These are phyloP conservation scores for Xylaria polymorpha DNA, from an alignment of 2,329 filamentous ascomycete species.

Conservation along the genomic window DNA sequence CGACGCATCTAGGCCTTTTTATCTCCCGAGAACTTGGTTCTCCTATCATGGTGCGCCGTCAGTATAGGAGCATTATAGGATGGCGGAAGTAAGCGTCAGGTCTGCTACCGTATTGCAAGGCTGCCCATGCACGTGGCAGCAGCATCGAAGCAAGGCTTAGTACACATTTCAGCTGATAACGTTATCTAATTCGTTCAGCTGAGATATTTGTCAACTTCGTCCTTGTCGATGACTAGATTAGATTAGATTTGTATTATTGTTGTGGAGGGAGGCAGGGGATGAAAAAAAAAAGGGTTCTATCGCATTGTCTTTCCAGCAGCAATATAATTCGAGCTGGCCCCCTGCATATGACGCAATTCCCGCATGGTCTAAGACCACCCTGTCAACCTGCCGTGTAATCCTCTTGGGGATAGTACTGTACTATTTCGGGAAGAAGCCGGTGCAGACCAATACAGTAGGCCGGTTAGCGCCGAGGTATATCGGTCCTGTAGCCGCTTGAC, in stretches of 20 bases:
- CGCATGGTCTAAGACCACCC: background rate
- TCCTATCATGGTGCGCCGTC: slow-evolving; percentile 10
- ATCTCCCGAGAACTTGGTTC: slow-evolving; percentile 6
- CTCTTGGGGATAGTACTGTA: background rate
- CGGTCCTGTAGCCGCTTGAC: background rate
- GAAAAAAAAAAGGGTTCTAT: background rate
- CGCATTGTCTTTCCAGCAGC: background rate
- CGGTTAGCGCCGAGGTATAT: background rate
- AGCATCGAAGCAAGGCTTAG: slow-evolving; percentile 21
- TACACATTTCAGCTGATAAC: slow-evolving; percentile 23
- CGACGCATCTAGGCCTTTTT: slow-evolving; percentile 16
- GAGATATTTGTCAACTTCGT: slow-evolving; percentile 24
- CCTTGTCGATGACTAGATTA: slow-evolving; percentile 12
- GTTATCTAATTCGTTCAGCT: slow-evolving; percentile 8
- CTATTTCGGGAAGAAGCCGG: background rate
- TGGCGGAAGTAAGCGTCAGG: slow-evolving; percentile 8
- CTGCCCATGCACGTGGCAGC: slow-evolving; percentile 25
- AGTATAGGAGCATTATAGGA: slow-evolving; percentile 4
- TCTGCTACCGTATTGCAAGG: too few species aligned
- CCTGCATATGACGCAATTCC: background rate
- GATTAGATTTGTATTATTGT: slow-evolving; percentile 18
- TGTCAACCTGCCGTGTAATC: slow-evolving; percentile 5
- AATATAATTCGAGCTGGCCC: background rate
- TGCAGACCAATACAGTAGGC: too few species aligned
- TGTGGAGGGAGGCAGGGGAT: slow-evolving; percentile 1